Evolutionary conservation across 1,284 basidiomycete genomes (phyloP).

Genomic region (Cutaneotrichosporon sp.): DNA sequence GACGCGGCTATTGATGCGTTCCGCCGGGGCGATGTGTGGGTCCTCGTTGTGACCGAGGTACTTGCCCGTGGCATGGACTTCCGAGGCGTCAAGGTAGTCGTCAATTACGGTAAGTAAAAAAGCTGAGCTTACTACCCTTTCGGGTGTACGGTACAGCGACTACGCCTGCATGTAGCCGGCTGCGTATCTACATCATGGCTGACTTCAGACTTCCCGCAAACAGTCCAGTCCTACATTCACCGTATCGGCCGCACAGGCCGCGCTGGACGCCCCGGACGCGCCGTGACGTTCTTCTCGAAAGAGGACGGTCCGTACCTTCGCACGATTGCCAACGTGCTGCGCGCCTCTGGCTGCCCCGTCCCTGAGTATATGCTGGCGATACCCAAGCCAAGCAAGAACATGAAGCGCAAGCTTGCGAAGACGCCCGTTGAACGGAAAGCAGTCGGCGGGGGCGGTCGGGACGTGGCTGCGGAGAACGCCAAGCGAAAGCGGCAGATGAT

Average conservation of each 20-base stretch:
- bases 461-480: conserved; percentile 65
- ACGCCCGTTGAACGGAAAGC: conserved; percentile 67
- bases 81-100: conserved; percentile 86
- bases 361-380: conserved; percentile 86
- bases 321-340: conserved; percentile 91
- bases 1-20: conserved; percentile 80
- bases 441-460: conserved; percentile 61
- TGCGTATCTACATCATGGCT: no score
- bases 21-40: conserved; percentile 81
- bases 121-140: no score
- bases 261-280: conserved; percentile 83
- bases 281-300: conserved; percentile 92
- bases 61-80: conserved; percentile 98
- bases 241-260: conserved; percentile 93
- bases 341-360: conserved; percentile 80
- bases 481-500: conserved; percentile 62
- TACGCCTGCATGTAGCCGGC: no score
- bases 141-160: no score
- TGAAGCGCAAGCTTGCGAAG: conserved; percentile 76
- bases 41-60: conserved; percentile 88
- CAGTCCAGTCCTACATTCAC: conserved; percentile 90
- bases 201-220: conserved; percentile 74
- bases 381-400: conserved; percentile 82
- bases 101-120: conserved; percentile 64
- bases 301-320: conserved; percentile 89